A percentile compares a stretch with the other conserved stretches of the same genome.
Conservation (phyloP, 129 eudicot species). For the Saposhnikovia divaricata region DNA sequence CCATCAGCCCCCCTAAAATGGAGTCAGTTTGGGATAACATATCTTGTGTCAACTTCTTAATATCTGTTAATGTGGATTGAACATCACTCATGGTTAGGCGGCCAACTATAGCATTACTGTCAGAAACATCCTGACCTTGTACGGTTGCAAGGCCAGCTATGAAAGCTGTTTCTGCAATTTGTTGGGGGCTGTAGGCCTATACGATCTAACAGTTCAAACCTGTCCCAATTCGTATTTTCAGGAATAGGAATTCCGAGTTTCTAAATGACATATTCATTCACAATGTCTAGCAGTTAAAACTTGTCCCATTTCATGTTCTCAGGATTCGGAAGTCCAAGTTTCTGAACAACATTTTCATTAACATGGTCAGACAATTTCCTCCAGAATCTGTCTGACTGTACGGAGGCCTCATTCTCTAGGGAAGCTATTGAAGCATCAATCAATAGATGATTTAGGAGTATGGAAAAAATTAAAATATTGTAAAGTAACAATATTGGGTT, state of each 20-base stretch:
- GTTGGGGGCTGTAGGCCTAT: constrained; percentile 54
- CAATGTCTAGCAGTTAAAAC: constrained; percentile 57
- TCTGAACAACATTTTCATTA: constrained; percentile 57
- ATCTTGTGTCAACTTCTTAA: constrained; percentile 73
- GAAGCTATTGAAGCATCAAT: constrained; percentile 2
- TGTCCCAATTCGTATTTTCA: constrained; percentile 81
- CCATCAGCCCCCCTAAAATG: constrained; percentile 75
- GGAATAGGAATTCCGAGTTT: constrained; percentile 75
- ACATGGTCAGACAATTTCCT: constrained; percentile 51
- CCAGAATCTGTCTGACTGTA: constrained; percentile 72
- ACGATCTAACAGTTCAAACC: constrained; percentile 54
- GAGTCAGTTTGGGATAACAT: constrained; percentile 78
- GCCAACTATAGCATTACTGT: constrained; percentile 20
- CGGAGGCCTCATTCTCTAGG: constrained; percentile 22
- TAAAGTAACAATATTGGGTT: neutral
- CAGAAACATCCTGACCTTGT: constrained; percentile 26
- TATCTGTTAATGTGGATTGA: constrained; percentile 56
- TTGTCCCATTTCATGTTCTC: constrained; percentile 84
- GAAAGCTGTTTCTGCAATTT: constrained; percentile 63
- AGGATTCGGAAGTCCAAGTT: constrained; percentile 74
- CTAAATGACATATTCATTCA: constrained; percentile 57
- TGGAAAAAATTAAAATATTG: neutral
- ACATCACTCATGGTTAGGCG: constrained; percentile 9
- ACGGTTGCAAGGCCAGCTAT: constrained; percentile 87
- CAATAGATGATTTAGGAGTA: neutral